Evolutionary conservation across 2,329 filamentous ascomycete species (phyloP).

Genomic region (Aspergillus ochraceus): DNA sequence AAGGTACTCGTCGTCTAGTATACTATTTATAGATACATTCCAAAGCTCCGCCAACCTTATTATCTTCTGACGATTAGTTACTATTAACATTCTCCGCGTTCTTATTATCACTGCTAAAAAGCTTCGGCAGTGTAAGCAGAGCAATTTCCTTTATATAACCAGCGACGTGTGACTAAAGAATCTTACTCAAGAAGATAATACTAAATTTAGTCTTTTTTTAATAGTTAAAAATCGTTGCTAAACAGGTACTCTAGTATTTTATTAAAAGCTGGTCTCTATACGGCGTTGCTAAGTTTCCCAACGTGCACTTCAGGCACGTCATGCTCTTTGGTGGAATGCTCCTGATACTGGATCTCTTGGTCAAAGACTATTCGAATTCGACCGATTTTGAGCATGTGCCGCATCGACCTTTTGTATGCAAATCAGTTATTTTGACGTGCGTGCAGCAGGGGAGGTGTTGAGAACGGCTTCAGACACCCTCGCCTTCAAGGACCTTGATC

Average conservation of each 20-base stretch:
- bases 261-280: slow-evolving; percentile 22
- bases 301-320: slow-evolving; percentile 16
- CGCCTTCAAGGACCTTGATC: no score
- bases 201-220: slow-evolving; percentile 20
- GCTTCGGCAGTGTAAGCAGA: slow-evolving; percentile 32
- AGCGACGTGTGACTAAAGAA: slow-evolving; percentile 29
- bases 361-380: slow-evolving; percentile 24
- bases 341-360: slow-evolving; percentile 23
- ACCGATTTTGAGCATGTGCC: no score
- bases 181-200: slow-evolving; percentile 20
- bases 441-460: no score
- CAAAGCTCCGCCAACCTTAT: slow-evolving; percentile 9
- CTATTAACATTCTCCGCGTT: slow-evolving; percentile 20
- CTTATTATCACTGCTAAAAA: slow-evolving; percentile 22
- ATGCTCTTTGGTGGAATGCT: slow-evolving; percentile 26
- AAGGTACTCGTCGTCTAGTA: slow-evolving; percentile 4
- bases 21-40: slow-evolving; percentile 29
- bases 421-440: no score
- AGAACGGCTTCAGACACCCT: no score
- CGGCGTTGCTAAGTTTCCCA: slow-evolving; percentile 23
- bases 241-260: slow-evolving; percentile 28
- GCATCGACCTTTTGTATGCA: no score
- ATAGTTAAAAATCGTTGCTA: slow-evolving; percentile 25
- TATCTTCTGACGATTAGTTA: slow-evolving; percentile 25
- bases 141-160: slow-evolving; percentile 33